Conservation (phyloP, 805 yeast species). For the Candida corydali region DNA sequence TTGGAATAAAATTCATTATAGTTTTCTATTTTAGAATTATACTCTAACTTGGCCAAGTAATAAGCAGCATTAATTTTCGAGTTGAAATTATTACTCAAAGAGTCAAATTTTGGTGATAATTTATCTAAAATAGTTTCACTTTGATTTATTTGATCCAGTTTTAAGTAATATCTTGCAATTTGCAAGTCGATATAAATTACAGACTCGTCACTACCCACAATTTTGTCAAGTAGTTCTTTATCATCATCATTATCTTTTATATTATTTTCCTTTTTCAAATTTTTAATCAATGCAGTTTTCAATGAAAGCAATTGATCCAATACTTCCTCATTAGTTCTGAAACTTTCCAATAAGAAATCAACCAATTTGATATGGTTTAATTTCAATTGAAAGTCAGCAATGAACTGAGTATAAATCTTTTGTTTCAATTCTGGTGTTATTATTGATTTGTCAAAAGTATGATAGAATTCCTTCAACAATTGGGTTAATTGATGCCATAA, state of each 20-base stretch:
- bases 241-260: conserved; percentile 22
- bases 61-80: conserved; percentile 75
- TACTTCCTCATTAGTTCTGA: conserved; percentile 28
- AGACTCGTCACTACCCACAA: conserved; percentile 51
- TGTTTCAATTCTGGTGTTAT: conserved; percentile 52
- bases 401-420: conserved; percentile 67
- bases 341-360: conserved; percentile 59
- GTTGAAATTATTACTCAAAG: conserved; percentile 26
- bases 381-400: conserved; percentile 60
- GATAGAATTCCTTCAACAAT: conserved; percentile 57
- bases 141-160: conserved; percentile 46
- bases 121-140: conserved; percentile 67
- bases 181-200: conserved; percentile 50
- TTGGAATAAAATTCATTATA: conserved; percentile 79
- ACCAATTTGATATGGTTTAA: conserved; percentile 78
- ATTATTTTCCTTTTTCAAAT: conserved; percentile 25
- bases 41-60: conserved; percentile 75
- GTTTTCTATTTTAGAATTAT: conserved; percentile 70
- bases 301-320: conserved; percentile 34
- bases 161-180: conserved; percentile 66
- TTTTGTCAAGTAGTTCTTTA: conserved; percentile 20
- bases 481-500: conserved; percentile 93
- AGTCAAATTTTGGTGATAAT: conserved; percentile 54
- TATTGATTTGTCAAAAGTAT: conserved; percentile 34
- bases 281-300: conserved; percentile 21